Conservation (phyloP, 2,329 filamentous ascomycete species). For the Sporothrix curviconia region DNA sequence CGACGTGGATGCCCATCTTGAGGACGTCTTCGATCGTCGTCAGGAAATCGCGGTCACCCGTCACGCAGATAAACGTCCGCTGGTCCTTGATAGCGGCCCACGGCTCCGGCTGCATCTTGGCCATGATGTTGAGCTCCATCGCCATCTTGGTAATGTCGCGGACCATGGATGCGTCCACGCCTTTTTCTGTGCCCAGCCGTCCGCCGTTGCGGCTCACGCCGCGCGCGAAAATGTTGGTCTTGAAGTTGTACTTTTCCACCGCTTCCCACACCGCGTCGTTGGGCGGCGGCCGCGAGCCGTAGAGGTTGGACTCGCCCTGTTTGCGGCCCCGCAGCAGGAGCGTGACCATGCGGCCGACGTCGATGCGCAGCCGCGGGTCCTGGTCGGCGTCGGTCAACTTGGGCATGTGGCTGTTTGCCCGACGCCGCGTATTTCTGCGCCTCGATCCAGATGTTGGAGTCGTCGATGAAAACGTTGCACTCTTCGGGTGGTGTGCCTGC, state of each 20-base stretch:
- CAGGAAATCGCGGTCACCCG: slow-evolving; percentile 25
- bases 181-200: slow-evolving; percentile 21
- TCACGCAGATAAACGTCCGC: slow-evolving; percentile 22
- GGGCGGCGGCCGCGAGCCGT: slow-evolving; percentile 11
- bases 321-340: background rate
- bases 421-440: slow-evolving; percentile 22
- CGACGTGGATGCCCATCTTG: slow-evolving; percentile 20
- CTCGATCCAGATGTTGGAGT: slow-evolving; percentile 24
- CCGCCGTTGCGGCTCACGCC: slow-evolving; percentile 10
- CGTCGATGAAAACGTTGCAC: slow-evolving; percentile 23
- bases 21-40: slow-evolving; percentile 20
- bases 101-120: slow-evolving; percentile 10
- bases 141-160: slow-evolving; percentile 18
- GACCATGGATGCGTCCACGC: slow-evolving; percentile 24
- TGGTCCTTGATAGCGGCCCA: slow-evolving; percentile 1
- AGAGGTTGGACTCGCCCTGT: background rate
- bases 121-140: slow-evolving; percentile 12
- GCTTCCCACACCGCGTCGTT: background rate
- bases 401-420: slow-evolving; percentile 19
- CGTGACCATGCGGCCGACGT: slow-evolving; percentile 4
- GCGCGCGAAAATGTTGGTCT: background rate
- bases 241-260: background rate
- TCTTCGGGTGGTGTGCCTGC: too few species aligned
- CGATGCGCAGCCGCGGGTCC: slow-evolving; percentile 19
- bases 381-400: slow-evolving; percentile 21